Percentiles rank a stretch among this genome's conserved stretches.
phyloP scores from a whole-genome alignment of 805 yeast genomes.

The Kodamaea kakaduensis region DNA sequence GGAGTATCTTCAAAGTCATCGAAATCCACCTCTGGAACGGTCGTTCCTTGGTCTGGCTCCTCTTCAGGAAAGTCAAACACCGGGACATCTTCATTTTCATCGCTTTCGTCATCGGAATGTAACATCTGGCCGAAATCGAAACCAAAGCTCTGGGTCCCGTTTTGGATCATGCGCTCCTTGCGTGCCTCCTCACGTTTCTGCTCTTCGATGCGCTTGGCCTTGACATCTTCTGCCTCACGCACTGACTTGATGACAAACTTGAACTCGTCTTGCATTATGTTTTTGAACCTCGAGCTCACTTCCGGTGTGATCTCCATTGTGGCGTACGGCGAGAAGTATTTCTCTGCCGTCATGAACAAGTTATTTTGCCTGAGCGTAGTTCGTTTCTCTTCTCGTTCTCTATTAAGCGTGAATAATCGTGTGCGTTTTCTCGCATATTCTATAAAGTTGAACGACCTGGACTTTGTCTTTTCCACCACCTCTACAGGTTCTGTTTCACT shows the following conservation, averaged over 20 bases:
- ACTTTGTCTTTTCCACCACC: constrained; percentile 5
- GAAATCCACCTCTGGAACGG: no score
- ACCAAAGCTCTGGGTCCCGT: constrained; percentile 30
- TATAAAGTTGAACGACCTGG: constrained; percentile 47
- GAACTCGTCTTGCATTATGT: constrained; percentile 25
- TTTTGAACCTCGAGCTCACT: constrained; percentile 20
- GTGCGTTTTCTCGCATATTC: constrained; percentile 52
- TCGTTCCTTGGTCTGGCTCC: not conserved
- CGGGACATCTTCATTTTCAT: constrained; percentile 9
- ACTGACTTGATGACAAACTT: constrained; percentile 30
- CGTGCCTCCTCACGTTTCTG: constrained; percentile 17
- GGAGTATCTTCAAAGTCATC: no score
- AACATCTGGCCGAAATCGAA: constrained; percentile 19
- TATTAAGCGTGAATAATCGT: constrained; percentile 23
- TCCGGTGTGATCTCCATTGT: constrained; percentile 18
- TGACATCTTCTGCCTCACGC: constrained; percentile 21
- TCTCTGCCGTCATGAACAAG: constrained; percentile 37
- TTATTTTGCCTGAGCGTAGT: constrained; percentile 23
- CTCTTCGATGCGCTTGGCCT: constrained; percentile 13
- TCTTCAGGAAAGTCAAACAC: constrained; percentile 12
- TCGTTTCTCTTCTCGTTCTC: constrained; percentile 20
- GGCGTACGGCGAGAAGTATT: constrained; percentile 37
- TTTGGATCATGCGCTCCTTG: constrained; percentile 28
- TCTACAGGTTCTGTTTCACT: constrained; percentile 5
- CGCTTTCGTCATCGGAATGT: constrained; percentile 13